Evolutionary conservation across 2,329 filamentous ascomycete species (phyloP).

Genomic region (Penicillium psychrosexuale): DNA sequence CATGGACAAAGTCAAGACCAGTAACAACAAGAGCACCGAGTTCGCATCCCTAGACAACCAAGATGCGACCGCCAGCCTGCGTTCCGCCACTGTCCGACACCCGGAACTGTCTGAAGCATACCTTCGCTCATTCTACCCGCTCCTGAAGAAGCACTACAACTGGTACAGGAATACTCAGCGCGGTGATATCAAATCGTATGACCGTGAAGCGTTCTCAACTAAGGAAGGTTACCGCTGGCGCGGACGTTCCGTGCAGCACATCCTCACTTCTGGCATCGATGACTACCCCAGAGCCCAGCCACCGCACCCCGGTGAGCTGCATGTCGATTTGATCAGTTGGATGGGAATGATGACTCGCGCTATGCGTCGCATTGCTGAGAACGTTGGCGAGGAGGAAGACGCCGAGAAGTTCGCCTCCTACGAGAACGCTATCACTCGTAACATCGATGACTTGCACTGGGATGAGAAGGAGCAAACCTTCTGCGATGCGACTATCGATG

Average conservation of each 20-base stretch:
- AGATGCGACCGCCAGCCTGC: constrained; percentile 47
- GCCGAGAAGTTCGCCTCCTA: constrained; percentile 67
- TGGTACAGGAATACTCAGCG: constrained; percentile 94
- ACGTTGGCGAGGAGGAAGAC: constrained; percentile 74
- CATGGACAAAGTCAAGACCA: constrained; percentile 68
- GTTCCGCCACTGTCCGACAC: constrained; percentile 65
- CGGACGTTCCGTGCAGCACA: constrained; percentile 79
- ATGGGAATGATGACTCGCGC: constrained; percentile 92
- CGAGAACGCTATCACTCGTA: constrained; percentile 73
- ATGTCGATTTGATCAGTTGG: constrained; percentile 93
- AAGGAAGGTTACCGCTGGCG: constrained; percentile 95
- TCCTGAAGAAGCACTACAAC: constrained; percentile 82
- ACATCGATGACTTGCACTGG: constrained; percentile 94
- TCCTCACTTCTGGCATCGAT: constrained; percentile 89
- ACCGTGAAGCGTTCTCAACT: constrained; percentile 80
- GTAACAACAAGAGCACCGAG: constrained; percentile 37
- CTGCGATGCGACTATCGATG: constrained; percentile 93
- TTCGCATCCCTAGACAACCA: constrained; percentile 22
- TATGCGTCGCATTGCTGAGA: constrained; percentile 74
- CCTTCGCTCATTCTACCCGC: constrained; percentile 74
- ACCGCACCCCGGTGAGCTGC: constrained; percentile 91
- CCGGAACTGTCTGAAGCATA: constrained; percentile 66
- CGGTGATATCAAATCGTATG: constrained; percentile 87
- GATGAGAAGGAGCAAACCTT: constrained; percentile 74
- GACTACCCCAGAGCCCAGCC: constrained; percentile 94